Evolutionary conservation across 2,329 filamentous ascomycete genomes (phyloP).

Genomic region (Cordyceps cicadae): DNA sequence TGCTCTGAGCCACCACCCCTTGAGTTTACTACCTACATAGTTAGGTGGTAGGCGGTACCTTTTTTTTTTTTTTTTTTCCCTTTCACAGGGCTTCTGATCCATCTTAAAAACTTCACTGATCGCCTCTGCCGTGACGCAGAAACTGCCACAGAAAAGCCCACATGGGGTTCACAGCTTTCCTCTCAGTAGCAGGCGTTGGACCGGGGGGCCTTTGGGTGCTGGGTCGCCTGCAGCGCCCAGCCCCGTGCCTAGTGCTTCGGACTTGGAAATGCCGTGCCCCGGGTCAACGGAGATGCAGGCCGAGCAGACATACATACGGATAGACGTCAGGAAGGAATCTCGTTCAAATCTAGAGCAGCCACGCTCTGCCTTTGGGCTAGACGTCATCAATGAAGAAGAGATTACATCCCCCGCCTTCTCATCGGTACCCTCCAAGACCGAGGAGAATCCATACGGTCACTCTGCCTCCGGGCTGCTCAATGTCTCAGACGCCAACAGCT

Average conservation of each 20-base stretch:
- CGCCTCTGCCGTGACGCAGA: not conserved
- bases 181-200: not conserved
- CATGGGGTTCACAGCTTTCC: not conserved
- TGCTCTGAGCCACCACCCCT: not conserved
- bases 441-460: not conserved
- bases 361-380: not conserved
- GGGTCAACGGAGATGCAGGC: not conserved
- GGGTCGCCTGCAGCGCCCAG: not conserved
- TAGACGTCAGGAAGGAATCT: not conserved
- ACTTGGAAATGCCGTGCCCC: slow-evolving; percentile 3
- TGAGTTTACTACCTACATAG: too few relatives aligned
- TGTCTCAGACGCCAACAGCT: slow-evolving; percentile 3
- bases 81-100: not conserved
- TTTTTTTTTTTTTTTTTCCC: not conserved
- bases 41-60: not conserved
- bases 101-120: not conserved
- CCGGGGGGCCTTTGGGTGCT: not conserved
- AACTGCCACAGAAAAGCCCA: slow-evolving; percentile 3
- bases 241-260: not conserved
- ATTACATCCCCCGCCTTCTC: not conserved
- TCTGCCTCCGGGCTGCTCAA: not conserved
- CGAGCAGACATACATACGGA: not conserved
- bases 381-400: not conserved
- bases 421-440: not conserved
- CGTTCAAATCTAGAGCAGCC: not conserved